Conservation (phyloP, 1,284 basidiomycete genomes). For the Cutaneotrichosporon cavernicola region DNA sequence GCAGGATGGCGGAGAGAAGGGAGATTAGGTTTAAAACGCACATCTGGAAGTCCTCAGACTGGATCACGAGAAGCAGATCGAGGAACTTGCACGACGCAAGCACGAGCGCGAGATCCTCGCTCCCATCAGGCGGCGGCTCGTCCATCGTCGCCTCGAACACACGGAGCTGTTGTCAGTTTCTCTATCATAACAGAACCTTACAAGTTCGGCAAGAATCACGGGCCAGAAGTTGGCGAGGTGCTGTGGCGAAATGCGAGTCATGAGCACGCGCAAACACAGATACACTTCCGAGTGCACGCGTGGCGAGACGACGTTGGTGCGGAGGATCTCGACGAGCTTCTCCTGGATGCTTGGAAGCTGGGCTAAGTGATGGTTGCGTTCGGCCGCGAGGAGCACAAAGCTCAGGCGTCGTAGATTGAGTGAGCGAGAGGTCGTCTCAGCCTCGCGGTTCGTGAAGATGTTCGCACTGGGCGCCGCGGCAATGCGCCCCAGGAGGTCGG, state of each 20-base stretch:
- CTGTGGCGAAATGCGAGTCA: conserved; percentile 87
- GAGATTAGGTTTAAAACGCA: conserved; percentile 51
- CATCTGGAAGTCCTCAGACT: conserved; percentile 98
- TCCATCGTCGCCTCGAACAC: conserved; percentile 59
- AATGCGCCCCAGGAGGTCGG: conserved; percentile 79
- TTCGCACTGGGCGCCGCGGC: conserved; percentile 85
- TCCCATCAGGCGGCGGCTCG: conserved; percentile 62
- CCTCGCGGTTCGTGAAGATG: conserved; percentile 94
- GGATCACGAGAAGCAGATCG: conserved; percentile 83
- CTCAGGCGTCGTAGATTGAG: conserved; percentile 84
- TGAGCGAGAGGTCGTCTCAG: conserved; percentile 86
- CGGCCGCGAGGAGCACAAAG: conserved; percentile 77
- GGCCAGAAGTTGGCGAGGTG: conserved; percentile 97
- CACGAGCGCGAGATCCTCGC: conserved; percentile 77
- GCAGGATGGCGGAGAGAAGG: background rate
- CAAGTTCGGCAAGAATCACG: conserved; percentile 84
- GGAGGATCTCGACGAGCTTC: conserved; percentile 88
- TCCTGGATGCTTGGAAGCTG: conserved; percentile 93
- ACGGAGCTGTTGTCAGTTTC: conserved; percentile 47
- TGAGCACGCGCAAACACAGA: conserved; percentile 83
- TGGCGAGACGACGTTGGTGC: conserved; percentile 71
- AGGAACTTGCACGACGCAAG: conserved; percentile 90
- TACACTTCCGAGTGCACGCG: conserved; percentile 90
- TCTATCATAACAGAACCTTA: background rate
- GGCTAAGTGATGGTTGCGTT: conserved; percentile 84